Evolutionary conservation across 306 rosid genomes (phyloP).

Genomic region (Cicer arietinum): DNA sequence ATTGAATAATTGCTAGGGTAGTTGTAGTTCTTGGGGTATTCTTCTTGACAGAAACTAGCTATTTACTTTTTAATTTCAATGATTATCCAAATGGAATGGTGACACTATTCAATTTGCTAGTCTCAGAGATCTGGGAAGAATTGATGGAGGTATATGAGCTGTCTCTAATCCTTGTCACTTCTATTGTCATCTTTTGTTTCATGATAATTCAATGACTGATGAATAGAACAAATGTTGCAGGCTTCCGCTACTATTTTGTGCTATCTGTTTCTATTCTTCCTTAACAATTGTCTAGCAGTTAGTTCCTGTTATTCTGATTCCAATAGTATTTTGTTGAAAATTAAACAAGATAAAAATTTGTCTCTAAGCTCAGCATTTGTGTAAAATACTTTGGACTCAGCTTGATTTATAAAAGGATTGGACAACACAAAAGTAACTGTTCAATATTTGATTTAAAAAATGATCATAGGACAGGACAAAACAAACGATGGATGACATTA

Average conservation of each 20-base stretch:
- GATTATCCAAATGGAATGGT: constrained; percentile 99
- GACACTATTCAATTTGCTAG: constrained; percentile 95
- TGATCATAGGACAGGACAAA: background rate
- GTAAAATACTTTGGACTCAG: background rate
- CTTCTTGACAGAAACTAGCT: constrained; percentile 84
- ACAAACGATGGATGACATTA: background rate
- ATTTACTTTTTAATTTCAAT: constrained; percentile 87
- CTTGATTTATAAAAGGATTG: background rate
- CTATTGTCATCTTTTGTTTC: constrained; percentile 28
- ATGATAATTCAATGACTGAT: constrained; percentile 33
- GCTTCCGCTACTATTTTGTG: background rate
- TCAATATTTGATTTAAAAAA: background rate
- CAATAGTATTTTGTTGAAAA: constrained; percentile 29
- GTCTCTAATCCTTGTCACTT: constrained; percentile 31
- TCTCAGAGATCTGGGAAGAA: constrained; percentile 77
- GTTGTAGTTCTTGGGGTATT: constrained; percentile 41
- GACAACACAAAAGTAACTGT: background rate
- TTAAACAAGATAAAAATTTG: constrained; percentile 12
- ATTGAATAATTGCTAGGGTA: constrained; percentile 27
- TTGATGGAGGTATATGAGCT: constrained; percentile 77
- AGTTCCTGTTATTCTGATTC: constrained; percentile 12
- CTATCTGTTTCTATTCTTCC: constrained; percentile 18
- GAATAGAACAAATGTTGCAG: constrained; percentile 17
- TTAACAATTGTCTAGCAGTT: constrained; percentile 11
- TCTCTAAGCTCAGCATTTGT: constrained; percentile 5